Base-by-base conservation (phyloP, 148 eudicot genomes). In the Nyssa sinensis region DNA sequence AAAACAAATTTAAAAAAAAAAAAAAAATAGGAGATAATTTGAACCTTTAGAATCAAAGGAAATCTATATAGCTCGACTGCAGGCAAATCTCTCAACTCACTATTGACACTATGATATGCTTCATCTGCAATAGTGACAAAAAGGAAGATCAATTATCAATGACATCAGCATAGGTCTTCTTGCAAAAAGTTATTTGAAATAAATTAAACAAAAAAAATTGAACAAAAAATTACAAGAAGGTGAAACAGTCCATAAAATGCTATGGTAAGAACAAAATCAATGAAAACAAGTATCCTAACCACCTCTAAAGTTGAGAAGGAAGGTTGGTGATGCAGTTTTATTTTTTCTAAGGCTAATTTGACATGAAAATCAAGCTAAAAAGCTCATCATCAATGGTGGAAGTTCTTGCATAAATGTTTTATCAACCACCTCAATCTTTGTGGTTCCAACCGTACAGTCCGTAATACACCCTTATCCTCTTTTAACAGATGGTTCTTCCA, bases 11-110 rank as follows among this genome's bases (percentile, higher is more conserved):
- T 14, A 55, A 62, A 73, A 28, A 34, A 53, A 28, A 28, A 67
- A 35, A 66, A 17, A 27, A 60, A 34, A 69, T n/a, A 37, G 59
- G n/a, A n/a, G 32, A 64, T 39, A 74, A 75, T 60, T 29, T 21
- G 47, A 71, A 93, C 99, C 99, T 95, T 95, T 53, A 90, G 83
- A 79, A 95, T 85, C 69, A 88, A 81, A 39, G 97, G 96, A 24
- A 95, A 91, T 32, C 93, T 86, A 58, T 96, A 90, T 10, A 92
- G 82, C 83, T 89, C 97, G 80, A 95, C 94, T 5, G 90, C 83
- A 80, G 99, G 99, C 80, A 95, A 84, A 85, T 95, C 99, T 83
- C 89, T 83, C 69, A 95, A 66, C 81, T 90, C 97, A 86, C 83
- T 88, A 79, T 79, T 89, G 78, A 82, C 78, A 78, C 81, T 82